Percentiles rank a stretch among this genome's conserved stretches.
Conservation (phyloP, 2,329 filamentous ascomycete genomes). For the Diaporthe sp. region DNA sequence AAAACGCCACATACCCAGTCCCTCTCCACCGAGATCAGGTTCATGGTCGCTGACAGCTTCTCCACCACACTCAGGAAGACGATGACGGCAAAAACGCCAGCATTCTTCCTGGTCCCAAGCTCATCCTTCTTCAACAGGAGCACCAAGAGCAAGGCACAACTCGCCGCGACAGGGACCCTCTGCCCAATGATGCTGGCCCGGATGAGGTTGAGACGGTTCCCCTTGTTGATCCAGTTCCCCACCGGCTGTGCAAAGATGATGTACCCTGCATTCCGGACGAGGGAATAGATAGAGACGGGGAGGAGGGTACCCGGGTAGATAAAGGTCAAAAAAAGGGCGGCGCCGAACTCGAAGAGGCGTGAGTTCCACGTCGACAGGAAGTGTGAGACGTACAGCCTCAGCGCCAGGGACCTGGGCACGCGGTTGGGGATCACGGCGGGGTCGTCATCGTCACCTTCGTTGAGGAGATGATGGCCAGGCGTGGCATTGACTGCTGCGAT, state of each 20-base stretch:
- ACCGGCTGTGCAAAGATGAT: constrained; percentile 71
- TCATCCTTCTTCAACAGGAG: constrained; percentile 45
- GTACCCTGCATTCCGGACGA: constrained; percentile 70
- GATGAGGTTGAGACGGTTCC: constrained; percentile 64
- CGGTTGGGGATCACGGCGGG: not conserved
- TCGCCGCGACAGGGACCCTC: constrained; percentile 60
- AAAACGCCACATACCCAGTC: constrained; percentile 69
- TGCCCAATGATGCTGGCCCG: constrained; percentile 64
- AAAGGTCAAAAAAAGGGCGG: constrained; percentile 70
- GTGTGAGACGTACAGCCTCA: constrained; percentile 69
- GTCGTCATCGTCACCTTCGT: constrained; percentile 4
- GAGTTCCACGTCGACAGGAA: constrained; percentile 76
- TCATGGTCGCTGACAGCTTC: constrained; percentile 73
- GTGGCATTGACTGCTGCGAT: constrained; percentile 1
- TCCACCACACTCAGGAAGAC: constrained; percentile 75
- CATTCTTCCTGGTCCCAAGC: constrained; percentile 49
- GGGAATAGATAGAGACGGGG: constrained; percentile 78
- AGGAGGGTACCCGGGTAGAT: constrained; percentile 72
- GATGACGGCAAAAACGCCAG: constrained; percentile 52
- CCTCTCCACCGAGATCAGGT: constrained; percentile 77
- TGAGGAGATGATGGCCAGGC: constrained; percentile 20
- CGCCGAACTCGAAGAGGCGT: constrained; percentile 74
- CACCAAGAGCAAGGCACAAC: constrained; percentile 61
- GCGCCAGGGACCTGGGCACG: constrained; percentile 33
- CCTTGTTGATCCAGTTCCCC: constrained; percentile 71